Evolutionary conservation across 305 asterid species (phyloP).

Genomic region (Plantago lanceolata): DNA sequence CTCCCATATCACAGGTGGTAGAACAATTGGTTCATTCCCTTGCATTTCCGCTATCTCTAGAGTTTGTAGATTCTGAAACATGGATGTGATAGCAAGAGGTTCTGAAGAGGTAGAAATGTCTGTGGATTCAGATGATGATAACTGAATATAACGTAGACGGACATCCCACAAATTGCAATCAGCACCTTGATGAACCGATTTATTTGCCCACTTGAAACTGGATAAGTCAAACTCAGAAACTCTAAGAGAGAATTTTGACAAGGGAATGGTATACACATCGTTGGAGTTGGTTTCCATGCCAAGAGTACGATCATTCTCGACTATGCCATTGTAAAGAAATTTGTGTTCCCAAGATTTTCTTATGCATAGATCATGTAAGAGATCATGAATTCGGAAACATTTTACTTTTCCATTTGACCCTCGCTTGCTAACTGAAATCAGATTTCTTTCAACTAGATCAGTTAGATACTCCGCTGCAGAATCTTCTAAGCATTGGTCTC

Average conservation of each 20-base stretch:
- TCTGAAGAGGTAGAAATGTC: neutral
- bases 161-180: neutral
- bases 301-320: neutral
- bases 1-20: slow-evolving; percentile 7
- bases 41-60: neutral
- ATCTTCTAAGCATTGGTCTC: slow-evolving; percentile 1
- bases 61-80: slow-evolving; percentile 8
- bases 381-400: slow-evolving; percentile 3
- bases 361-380: slow-evolving; percentile 1
- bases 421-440: neutral
- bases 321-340: neutral
- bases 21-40: neutral
- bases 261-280: no score
- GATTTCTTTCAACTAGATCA: neutral
- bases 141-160: neutral
- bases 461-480: neutral
- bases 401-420: neutral
- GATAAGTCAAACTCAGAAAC: neutral
- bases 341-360: neutral
- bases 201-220: neutral
- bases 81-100: neutral
- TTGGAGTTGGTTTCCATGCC: no score
- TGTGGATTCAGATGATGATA: neutral
- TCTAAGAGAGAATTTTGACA: no score
- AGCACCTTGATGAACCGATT: neutral